Evolutionary conservation across 768 basidiomycete genomes (phyloP).

Genomic region (Kwoniella botswanensis): DNA sequence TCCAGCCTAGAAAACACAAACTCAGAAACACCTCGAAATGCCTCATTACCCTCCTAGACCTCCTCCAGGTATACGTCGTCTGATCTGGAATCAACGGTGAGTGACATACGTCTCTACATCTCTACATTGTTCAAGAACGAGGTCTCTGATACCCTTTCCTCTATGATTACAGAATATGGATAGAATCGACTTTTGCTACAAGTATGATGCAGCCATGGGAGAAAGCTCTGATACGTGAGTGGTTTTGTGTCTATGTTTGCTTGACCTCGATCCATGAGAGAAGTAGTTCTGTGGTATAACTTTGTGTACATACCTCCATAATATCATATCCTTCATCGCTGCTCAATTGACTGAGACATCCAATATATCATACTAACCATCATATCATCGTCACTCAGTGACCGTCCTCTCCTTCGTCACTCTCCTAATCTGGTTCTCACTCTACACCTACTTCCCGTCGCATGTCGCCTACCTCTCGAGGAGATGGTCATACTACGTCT

Average conservation of each 20-base stretch:
- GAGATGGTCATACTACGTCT: slow-evolving; percentile 69
- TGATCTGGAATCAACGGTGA: slow-evolving; percentile 45
- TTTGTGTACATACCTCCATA: too few species aligned
- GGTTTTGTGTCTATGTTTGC: slow-evolving; percentile 2
- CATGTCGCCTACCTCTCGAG: slow-evolving; percentile 65
- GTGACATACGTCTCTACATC: slow-evolving; percentile 6
- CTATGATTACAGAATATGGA: slow-evolving; percentile 59
- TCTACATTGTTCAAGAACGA: not conserved
- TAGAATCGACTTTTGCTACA: slow-evolving; percentile 68
- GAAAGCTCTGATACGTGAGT: slow-evolving; percentile 67
- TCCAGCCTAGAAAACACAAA: not conserved
- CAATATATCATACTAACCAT: too few species aligned
- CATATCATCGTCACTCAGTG: not conserved
- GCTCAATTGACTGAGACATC: not conserved
- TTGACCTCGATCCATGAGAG: not conserved
- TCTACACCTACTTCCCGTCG: slow-evolving; percentile 67
- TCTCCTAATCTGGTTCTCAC: slow-evolving; percentile 62
- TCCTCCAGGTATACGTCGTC: slow-evolving; percentile 35
- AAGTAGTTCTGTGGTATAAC: not conserved
- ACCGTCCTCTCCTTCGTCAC: slow-evolving; percentile 29
- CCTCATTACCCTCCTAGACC: slow-evolving; percentile 41
- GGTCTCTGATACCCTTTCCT: not conserved
- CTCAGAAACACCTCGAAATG: slow-evolving; percentile 14
- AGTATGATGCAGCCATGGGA: slow-evolving; percentile 73
- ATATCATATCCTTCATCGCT: not conserved